Conservation (phyloP, 2,329 filamentous ascomycete species). For the Leptographium galeiforme region DNA sequence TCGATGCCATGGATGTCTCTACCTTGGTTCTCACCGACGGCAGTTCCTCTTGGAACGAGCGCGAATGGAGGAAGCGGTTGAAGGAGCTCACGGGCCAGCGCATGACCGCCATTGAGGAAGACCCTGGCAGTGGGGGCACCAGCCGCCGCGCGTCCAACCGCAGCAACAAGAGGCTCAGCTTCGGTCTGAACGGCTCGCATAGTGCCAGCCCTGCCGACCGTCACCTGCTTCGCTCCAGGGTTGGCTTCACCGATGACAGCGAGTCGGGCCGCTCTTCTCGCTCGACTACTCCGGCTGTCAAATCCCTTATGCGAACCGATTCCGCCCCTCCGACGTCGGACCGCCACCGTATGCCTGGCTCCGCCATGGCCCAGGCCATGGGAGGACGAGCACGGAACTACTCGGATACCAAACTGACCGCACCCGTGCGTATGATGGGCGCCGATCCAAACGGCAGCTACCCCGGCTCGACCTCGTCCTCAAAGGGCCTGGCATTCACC, state of each 20-base stretch:
- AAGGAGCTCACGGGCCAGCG: constrained; percentile 77
- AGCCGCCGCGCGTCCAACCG: constrained; percentile 43
- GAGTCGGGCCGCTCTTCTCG: constrained; percentile 37
- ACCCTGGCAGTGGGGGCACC: constrained; percentile 20
- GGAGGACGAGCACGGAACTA: constrained; percentile 27
- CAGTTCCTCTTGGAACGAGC: constrained; percentile 66
- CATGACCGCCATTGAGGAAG: constrained; percentile 52
- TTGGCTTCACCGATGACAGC: constrained; percentile 41
- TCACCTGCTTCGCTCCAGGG: constrained; percentile 23
- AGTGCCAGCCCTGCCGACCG: constrained; percentile 8
- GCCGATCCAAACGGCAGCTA: neutral
- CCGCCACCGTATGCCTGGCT: constrained; percentile 21
- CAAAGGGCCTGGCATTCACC: constrained; percentile 27
- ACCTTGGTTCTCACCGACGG: constrained; percentile 66
- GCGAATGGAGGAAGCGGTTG: constrained; percentile 77
- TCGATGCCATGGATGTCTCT: constrained; percentile 78
- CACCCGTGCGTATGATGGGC: no score
- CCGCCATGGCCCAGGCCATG: constrained; percentile 16
- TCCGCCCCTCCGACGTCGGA: constrained; percentile 34
- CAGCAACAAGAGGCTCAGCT: constrained; percentile 43
- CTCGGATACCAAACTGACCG: constrained; percentile 28
- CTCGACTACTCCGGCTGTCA: constrained; percentile 31
- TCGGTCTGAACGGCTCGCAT: constrained; percentile 21
- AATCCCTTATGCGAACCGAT: constrained; percentile 30
- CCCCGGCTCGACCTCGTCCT: constrained; percentile 11